phyloP scores from a whole-genome alignment of 2,329 filamentous ascomycete species.

The Paecilomyces formosus region DNA sequence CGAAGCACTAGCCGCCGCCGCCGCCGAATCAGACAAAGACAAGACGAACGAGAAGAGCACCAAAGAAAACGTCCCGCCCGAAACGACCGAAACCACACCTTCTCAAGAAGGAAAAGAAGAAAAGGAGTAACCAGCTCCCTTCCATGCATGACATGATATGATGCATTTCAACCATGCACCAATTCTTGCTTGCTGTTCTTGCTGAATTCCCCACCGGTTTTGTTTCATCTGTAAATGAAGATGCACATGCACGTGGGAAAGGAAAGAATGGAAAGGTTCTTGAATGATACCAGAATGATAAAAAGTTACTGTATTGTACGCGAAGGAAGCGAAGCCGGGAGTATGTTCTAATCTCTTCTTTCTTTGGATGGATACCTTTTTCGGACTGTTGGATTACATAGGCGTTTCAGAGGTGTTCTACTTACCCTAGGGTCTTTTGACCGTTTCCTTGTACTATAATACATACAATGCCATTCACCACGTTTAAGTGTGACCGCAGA shows the following conservation, averaged over 20 bases:
- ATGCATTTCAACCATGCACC: not conserved
- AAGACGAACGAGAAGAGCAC: not conserved
- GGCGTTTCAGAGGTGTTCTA: not conserved
- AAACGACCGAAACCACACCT: not conserved
- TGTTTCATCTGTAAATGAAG: no score
- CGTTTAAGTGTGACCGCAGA: no score
- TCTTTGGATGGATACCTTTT: not conserved
- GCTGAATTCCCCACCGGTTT: not conserved
- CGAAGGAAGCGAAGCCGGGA: no score
- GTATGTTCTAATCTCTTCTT: no score
- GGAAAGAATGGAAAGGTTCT: no score
- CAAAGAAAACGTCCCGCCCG: not conserved
- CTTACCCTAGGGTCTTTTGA: not conserved
- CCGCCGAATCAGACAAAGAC: slow-evolving; percentile 13
- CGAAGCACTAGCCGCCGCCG: slow-evolving; percentile 30
- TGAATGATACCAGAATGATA: no score
- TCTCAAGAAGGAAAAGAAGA: not conserved
- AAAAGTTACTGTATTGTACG: no score
- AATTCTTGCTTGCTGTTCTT: not conserved
- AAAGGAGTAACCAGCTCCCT: not conserved
- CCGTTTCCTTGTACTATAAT: not conserved
- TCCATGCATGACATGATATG: not conserved
- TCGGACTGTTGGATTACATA: not conserved
- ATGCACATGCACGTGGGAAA: no score
- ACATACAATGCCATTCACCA: not conserved